These are phyloP conservation scores for Caloboletus firmus DNA, from an alignment of 1,284 basidiomycete species.

Conservation along the genomic window DNA sequence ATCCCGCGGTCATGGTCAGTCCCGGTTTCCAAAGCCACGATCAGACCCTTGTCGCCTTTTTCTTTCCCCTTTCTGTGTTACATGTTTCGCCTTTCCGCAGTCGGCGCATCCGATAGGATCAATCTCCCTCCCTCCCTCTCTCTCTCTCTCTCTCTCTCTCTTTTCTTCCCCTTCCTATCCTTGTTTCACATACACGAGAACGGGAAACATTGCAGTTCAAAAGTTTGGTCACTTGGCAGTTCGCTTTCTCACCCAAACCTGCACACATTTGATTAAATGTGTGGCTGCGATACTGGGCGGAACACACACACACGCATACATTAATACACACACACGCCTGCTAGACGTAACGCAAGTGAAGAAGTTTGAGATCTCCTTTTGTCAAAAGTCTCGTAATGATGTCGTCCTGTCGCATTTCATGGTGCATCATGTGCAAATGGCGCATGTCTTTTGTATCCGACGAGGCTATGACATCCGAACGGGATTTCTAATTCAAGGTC, in stretches of 20 bases:
- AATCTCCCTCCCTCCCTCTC: too few species aligned
- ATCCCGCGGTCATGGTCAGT: constrained; percentile 6
- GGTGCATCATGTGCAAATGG: constrained; percentile 4
- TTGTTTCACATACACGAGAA: constrained; percentile 14
- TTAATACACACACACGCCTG: not conserved
- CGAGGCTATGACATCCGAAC: constrained; percentile 4
- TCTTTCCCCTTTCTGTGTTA: too few species aligned
- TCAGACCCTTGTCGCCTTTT: constrained; percentile 13
- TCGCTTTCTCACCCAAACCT: not conserved
- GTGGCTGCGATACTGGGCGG: constrained; percentile 1
- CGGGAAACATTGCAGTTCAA: not conserved
- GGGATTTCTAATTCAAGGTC: constrained; percentile 22
- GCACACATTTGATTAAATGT: constrained; percentile 1
- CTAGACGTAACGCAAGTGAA: constrained; percentile 19
- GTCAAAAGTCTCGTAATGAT: constrained; percentile 21
- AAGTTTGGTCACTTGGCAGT: not conserved
- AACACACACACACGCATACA: not conserved
- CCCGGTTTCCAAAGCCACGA: constrained; percentile 9
- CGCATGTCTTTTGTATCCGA: constrained; percentile 12
- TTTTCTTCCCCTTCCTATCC: not conserved
- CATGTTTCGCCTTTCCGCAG: not conserved
- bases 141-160: too few species aligned
- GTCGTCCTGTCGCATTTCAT: not conserved
- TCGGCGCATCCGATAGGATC: not conserved
- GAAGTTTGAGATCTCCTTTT: not conserved